phyloP scores from a whole-genome alignment of 1,284 basidiomycete species.

The Anthracocystis panici-leucophaei region DNA sequence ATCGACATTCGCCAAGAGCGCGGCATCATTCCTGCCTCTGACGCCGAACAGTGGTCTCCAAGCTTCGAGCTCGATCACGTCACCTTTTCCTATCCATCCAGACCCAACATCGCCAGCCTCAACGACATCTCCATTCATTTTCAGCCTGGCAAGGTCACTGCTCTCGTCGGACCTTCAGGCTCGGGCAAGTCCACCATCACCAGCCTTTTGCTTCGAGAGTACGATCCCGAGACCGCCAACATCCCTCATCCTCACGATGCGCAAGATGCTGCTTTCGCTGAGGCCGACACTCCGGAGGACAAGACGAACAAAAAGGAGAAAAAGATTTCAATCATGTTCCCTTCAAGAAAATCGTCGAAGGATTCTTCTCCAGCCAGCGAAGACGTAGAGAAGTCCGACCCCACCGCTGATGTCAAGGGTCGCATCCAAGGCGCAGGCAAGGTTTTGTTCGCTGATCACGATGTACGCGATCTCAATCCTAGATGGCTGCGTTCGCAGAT shows the following conservation, averaged over 20 bases:
- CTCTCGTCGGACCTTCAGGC: slow-evolving; percentile 68
- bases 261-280: slow-evolving; percentile 16
- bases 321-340: slow-evolving; percentile 5
- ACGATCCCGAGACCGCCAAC: slow-evolving; percentile 70
- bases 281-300: slow-evolving; percentile 1
- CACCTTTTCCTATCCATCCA: slow-evolving; percentile 65
- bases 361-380: slow-evolving; percentile 8
- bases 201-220: slow-evolving; percentile 70
- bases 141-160: slow-evolving; percentile 64
- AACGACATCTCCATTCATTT: slow-evolving; percentile 55
- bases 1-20: slow-evolving; percentile 62
- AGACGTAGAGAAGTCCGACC: slow-evolving; percentile 30
- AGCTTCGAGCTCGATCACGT: slow-evolving; percentile 58
- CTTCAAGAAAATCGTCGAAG: slow-evolving; percentile 10
- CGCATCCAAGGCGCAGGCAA: slow-evolving; percentile 51
- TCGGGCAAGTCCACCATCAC: slow-evolving; percentile 71
- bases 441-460: slow-evolving; percentile 66
- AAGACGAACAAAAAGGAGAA: slow-evolving; percentile 18
- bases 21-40: slow-evolving; percentile 37
- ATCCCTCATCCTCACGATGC: slow-evolving; percentile 47
- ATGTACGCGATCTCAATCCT: slow-evolving; percentile 70
- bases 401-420: slow-evolving; percentile 22
- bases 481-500: slow-evolving; percentile 71
- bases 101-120: slow-evolving; percentile 59
- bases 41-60: slow-evolving; percentile 39